Base-by-base conservation (phyloP, 2,329 filamentous ascomycete species). In the Penicillium griseofulvum region DNA sequence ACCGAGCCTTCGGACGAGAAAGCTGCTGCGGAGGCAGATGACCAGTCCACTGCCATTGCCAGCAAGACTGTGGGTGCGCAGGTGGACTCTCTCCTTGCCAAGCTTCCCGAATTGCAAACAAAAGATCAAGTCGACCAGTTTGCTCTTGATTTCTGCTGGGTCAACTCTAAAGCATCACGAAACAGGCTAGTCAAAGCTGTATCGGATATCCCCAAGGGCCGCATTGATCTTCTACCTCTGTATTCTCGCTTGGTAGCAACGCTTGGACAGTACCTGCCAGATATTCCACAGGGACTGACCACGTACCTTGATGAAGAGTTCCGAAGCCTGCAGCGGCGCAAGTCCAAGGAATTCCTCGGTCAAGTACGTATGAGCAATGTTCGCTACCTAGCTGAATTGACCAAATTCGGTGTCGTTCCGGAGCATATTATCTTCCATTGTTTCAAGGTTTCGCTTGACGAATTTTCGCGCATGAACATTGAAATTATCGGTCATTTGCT, bases 381-480 rank as follows among this genome's bases (percentile, higher is more conserved):
- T 60, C 90, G 95, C n/a, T 99, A 99, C 71, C 85, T 99, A 48
- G 92, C 94, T 8, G 94, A 99, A 74, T 78, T 99, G 69, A 99
- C 94, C 56, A 99, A 99, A 70, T 99, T 99, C 68, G 93, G 94
- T 31, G 91, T 97, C 31, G 94, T 99, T 9, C 94, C 95, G 0
- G 94, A 99, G 73, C 94, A 99, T 74, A 93, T 99, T 61, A 95
- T 99, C 51, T 99, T 99, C 70, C 94, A 99, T 70, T 99, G 94
- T 70, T 85, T 99, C 65, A 99, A 97, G 74, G 93, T 99, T 71
- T 95, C 93, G 64, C 78, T 99, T 28, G 94, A 99, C 67, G 94
- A 99, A 68, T 99, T 99, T 69, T 97, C 94, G 2, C 85, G 93
- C 58, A 97, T 97, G 89, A 99, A 99, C 68, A 97, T 99, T 60